Evolutionary conservation across 495 filamentous ascomycete genomes (phyloP).

Genomic region (Rhypophila decipiens): DNA sequence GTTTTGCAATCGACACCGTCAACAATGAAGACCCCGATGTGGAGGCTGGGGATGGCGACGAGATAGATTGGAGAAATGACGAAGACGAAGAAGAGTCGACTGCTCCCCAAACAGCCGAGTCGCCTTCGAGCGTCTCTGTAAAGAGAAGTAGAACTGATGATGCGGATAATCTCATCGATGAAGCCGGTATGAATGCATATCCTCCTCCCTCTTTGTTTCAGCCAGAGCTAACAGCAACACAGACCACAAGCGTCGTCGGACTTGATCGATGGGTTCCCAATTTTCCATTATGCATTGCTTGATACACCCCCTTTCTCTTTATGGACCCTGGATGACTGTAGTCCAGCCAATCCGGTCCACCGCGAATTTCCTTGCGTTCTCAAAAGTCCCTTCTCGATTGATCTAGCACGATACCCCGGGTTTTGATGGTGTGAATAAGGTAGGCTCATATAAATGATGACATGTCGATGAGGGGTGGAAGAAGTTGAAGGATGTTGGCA

Average conservation of each 20-base stretch:
- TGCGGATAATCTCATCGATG: constrained; percentile 23
- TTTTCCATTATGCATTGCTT: background rate
- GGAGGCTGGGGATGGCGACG: constrained; percentile 21
- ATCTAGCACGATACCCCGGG: no score
- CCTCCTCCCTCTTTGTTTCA: background rate
- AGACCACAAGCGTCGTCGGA: constrained; percentile 49
- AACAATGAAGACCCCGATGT: constrained; percentile 1
- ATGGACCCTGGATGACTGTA: background rate
- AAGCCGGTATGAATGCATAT: constrained; percentile 30
- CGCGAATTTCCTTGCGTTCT: no score
- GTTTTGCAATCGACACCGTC: constrained; percentile 3
- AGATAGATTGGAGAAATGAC: constrained; percentile 42
- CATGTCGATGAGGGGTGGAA: no score
- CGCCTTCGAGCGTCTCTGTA: constrained; percentile 11
- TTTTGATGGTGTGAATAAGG: no score
- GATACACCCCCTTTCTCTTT: background rate
- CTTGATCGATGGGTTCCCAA: constrained; percentile 23
- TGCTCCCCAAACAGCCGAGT: no score
- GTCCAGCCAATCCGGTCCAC: background rate
- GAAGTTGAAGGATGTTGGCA: no score
- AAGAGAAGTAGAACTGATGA: constrained; percentile 27
- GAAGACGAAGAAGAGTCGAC: constrained; percentile 19
- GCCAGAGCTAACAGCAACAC: constrained; percentile 17
- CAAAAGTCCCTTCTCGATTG: no score
- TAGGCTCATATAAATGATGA: no score